These are phyloP conservation scores for Austroboletus niveus DNA, from an alignment of 1,284 basidiomycete species.

Conservation along the genomic window DNA sequence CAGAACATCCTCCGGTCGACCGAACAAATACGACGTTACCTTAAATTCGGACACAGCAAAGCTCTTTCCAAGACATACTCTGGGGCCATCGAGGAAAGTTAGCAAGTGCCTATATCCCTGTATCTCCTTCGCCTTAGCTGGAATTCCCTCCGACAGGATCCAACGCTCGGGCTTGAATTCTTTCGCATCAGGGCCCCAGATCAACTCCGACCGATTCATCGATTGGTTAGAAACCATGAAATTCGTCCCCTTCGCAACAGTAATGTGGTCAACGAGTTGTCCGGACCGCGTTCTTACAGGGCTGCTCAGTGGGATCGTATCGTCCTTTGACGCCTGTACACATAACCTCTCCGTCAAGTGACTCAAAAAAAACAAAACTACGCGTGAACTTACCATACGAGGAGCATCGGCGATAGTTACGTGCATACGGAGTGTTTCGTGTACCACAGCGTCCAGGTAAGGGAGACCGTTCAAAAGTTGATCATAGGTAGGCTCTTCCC, in stretches of 20 bases:
- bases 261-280: conserved; percentile 37
- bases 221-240: conserved; percentile 40
- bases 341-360: not conserved
- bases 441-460: conserved; percentile 27
- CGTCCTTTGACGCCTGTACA: conserved; percentile 46
- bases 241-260: conserved; percentile 44
- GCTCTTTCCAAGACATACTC: conserved; percentile 31
- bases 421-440: conserved; percentile 28
- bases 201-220: conserved; percentile 46
- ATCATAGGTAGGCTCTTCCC: conserved; percentile 25
- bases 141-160: conserved; percentile 30
- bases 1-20: too few species aligned
- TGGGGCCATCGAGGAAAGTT: conserved; percentile 31
- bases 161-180: conserved; percentile 43
- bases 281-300: conserved; percentile 42
- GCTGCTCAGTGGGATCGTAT: conserved; percentile 48
- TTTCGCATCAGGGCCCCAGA: conserved; percentile 47
- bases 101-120: conserved; percentile 30
- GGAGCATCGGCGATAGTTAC: conserved; percentile 34
- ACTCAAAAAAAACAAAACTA: not conserved
- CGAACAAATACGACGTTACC: conserved; percentile 1
- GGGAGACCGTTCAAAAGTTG: conserved; percentile 25
- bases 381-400: conserved; percentile 36
- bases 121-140: conserved; percentile 14
- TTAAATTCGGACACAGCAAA: conserved; percentile 35